A percentile compares a stretch with the other conserved stretches of the same genome.
These are phyloP conservation scores for Angophora floribunda DNA, from an alignment of 345 rosid species.

Conservation along the genomic window DNA sequence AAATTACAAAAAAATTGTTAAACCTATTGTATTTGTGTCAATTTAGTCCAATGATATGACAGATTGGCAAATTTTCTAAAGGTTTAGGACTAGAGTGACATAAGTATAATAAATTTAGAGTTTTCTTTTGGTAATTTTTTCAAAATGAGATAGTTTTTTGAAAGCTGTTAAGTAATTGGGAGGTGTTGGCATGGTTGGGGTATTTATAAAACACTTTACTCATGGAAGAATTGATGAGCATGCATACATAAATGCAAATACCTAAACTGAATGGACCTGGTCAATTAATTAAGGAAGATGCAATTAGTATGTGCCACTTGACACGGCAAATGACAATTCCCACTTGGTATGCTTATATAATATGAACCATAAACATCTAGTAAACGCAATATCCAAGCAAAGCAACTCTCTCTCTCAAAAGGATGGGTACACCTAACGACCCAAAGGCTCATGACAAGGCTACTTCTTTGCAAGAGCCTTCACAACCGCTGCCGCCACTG, in stretches of 20 bases:
- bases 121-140: neutral
- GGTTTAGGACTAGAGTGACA: accelerated
- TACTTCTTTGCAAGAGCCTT: neutral
- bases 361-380: neutral
- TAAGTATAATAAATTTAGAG: no score
- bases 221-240: neutral
- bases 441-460: neutral
- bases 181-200: neutral
- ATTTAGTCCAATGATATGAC: no score
- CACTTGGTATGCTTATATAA: neutral
- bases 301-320: neutral
- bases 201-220: neutral
- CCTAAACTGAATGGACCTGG: neutral
- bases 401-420: neutral
- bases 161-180: neutral
- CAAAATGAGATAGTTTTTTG: neutral
- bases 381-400: neutral
- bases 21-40: no score
- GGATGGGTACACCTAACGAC: neutral
- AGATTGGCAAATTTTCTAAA: neutral
- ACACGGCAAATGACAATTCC: neutral
- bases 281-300: neutral
- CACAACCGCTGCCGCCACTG: neutral
- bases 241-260: neutral
- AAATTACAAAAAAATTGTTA: no score